These are phyloP conservation scores for Candida takata DNA, from an alignment of 805 yeast genomes.

Conservation along the genomic window DNA sequence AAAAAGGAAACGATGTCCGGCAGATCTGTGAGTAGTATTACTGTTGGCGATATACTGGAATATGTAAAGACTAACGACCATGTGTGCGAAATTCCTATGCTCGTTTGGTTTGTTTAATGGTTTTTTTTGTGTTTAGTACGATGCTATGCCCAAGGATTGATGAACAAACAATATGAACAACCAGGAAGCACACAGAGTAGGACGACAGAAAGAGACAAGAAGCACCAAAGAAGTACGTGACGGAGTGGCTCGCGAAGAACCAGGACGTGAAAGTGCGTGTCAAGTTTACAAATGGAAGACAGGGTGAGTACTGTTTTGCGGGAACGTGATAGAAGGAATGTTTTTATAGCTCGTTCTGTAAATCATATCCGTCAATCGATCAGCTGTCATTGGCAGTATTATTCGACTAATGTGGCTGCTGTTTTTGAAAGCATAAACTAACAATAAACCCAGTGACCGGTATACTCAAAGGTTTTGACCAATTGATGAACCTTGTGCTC, in stretches of 20 bases:
- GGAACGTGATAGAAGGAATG: too few species aligned
- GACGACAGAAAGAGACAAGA: constrained; percentile 21
- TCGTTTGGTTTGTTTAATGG: too few species aligned
- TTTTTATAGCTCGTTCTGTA: not conserved
- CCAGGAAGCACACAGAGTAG: constrained; percentile 1
- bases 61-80: too few species aligned
- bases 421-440: too few species aligned
- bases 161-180: too few species aligned
- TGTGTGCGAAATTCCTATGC: too few species aligned
- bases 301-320: constrained; percentile 25
- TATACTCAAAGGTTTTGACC: constrained; percentile 74
- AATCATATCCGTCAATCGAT: not conserved
- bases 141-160: too few species aligned
- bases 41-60: too few species aligned
- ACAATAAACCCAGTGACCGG: constrained; percentile 48
- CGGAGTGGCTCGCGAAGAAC: constrained; percentile 71
- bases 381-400: not conserved
- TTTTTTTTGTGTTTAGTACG: too few species aligned
- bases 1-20: too few species aligned
- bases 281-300: constrained; percentile 80
- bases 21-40: too few species aligned
- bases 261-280: constrained; percentile 69
- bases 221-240: constrained; percentile 82
- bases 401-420: too few species aligned
- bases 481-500: constrained; percentile 69